Evolutionary conservation across 2,329 filamentous ascomycete genomes (phyloP).

Genomic region (Claviceps africana): DNA sequence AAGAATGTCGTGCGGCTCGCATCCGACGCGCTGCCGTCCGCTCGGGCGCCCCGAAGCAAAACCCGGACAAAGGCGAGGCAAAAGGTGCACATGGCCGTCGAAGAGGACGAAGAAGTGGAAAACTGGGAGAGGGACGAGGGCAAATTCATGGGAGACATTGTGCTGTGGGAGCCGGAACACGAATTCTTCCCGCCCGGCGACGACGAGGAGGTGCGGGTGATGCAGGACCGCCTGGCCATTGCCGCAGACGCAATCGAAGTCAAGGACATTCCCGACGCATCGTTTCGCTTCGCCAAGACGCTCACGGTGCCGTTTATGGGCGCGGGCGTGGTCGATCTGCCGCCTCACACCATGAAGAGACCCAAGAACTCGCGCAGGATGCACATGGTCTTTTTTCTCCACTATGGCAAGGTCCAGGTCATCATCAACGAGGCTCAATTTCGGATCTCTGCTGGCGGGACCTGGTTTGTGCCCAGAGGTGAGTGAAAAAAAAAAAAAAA

Average conservation of each 20-base stretch:
- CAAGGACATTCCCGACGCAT: conserved; percentile 45
- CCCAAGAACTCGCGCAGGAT: conserved; percentile 89
- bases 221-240: conserved; percentile 43
- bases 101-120: conserved; percentile 43
- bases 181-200: conserved; percentile 38
- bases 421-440: conserved; percentile 64
- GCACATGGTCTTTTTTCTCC: conserved; percentile 94
- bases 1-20: conserved; percentile 61
- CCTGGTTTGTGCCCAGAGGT: conserved; percentile 95
- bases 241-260: conserved; percentile 42
- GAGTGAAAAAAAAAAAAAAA: conserved; percentile 19
- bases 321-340: conserved; percentile 77
- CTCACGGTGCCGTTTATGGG: conserved; percentile 76
- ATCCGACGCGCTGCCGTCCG: conserved; percentile 37
- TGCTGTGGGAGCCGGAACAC: conserved; percentile 47
- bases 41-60: conserved; percentile 14
- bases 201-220: conserved; percentile 40
- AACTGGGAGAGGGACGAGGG: conserved; percentile 60
- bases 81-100: conserved; percentile 20
- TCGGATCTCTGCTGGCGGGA: conserved; percentile 71
- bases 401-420: conserved; percentile 68
- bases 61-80: conserved; percentile 17
- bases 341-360: conserved; percentile 68
- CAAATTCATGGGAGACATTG: conserved; percentile 47
- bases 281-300: conserved; percentile 82